These are phyloP conservation scores for Cercospora sp. DNA, from an alignment of 2,329 filamentous ascomycete species.

Conservation along the genomic window DNA sequence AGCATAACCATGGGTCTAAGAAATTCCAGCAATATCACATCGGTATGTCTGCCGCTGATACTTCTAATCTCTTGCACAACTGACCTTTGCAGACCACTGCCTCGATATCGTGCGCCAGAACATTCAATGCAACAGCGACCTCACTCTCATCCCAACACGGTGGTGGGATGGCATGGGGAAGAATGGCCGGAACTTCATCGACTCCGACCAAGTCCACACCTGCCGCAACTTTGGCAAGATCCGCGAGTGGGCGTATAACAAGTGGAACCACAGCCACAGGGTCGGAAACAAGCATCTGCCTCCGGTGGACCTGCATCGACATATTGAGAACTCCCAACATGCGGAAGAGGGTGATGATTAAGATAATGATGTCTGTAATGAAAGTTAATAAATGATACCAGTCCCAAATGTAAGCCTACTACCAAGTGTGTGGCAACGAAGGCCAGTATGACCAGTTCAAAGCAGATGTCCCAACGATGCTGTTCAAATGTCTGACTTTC, in stretches of 20 bases:
- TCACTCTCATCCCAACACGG: conserved; percentile 25
- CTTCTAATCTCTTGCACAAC: too few relatives aligned
- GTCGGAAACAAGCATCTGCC: background rate
- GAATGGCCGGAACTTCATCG: conserved; percentile 22
- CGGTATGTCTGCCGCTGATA: conserved; percentile 4
- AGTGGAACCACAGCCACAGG: conserved; percentile 14
- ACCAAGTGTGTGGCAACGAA: background rate
- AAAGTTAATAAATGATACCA: background rate
- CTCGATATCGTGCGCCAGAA: conserved; percentile 29
- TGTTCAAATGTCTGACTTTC: background rate
- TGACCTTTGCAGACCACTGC: conserved; percentile 21
- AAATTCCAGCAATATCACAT: conserved; percentile 14
- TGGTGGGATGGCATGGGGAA: conserved; percentile 22
- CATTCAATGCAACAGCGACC: conserved; percentile 26
- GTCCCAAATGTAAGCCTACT: background rate
- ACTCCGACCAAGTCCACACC: conserved; percentile 24
- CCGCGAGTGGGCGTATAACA: conserved; percentile 18
- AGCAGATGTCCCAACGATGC: background rate
- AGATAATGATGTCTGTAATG: background rate
- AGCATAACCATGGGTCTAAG: background rate
- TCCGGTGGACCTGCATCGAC: background rate
- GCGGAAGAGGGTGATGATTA: background rate
- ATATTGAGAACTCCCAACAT: background rate
- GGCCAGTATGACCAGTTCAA: background rate
- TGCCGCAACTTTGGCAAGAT: conserved; percentile 26